phyloP scores from a whole-genome alignment of 2,329 filamentous ascomycete genomes.

The Claviceps africana region DNA sequence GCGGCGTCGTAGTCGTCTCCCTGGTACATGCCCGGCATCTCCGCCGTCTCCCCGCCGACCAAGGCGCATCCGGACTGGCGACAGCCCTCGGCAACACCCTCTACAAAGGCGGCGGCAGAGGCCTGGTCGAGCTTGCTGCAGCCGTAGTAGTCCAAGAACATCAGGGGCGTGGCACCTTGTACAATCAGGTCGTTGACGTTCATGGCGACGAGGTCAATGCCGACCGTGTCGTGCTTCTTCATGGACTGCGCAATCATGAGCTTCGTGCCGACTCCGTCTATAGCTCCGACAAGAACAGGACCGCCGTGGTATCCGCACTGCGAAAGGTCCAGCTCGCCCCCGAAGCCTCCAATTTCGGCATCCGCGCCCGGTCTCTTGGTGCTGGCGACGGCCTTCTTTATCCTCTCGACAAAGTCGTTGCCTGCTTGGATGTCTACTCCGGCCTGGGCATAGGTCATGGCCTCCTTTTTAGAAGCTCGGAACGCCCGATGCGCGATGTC shows the following conservation, averaged over 20 bases:
- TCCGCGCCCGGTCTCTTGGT: conserved; percentile 79
- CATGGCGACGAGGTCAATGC: conserved; percentile 95
- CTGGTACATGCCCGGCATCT: conserved; percentile 93
- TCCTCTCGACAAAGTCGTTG: conserved; percentile 81
- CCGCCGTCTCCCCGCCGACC: conserved; percentile 93
- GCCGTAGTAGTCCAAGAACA: conserved; percentile 97
- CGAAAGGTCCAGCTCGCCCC: conserved; percentile 49
- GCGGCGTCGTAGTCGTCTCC: conserved; percentile 86
- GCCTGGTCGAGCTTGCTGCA: conserved; percentile 75
- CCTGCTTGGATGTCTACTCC: conserved; percentile 92
- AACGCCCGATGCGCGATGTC: conserved; percentile 78
- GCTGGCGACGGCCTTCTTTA: conserved; percentile 77
- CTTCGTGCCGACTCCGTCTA: conserved; percentile 94
- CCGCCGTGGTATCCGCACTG: conserved; percentile 59
- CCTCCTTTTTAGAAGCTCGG: conserved; percentile 30
- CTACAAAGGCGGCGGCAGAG: conserved; percentile 71
- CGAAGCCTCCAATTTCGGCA: conserved; percentile 89
- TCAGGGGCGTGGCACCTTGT: conserved; percentile 84
- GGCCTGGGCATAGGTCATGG: conserved; percentile 80
- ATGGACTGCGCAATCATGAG: conserved; percentile 88
- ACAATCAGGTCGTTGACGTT: conserved; percentile 97
- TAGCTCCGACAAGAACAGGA: conserved; percentile 80
- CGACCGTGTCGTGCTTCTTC: conserved; percentile 83
- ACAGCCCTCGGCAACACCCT: conserved; percentile 81
- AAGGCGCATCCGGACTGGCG: conserved; percentile 73